These are phyloP conservation scores for Phytophthora pistaciae DNA, from an alignment of 352 stramenopile species.

Conservation along the genomic window DNA sequence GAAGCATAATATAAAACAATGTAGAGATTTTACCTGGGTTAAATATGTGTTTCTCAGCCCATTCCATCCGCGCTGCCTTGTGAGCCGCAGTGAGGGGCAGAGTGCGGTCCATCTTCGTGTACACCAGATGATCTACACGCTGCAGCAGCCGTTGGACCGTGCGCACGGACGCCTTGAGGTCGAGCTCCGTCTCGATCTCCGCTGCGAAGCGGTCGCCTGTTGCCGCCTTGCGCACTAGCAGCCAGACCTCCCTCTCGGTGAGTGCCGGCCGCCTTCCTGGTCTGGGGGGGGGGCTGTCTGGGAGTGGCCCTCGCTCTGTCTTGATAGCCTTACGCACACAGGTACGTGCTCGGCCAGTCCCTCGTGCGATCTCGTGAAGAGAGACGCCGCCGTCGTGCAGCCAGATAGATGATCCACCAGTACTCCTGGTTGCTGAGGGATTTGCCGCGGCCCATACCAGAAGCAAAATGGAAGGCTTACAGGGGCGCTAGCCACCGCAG, in stretches of 20 bases:
- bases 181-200: neutral
- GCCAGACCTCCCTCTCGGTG: neutral
- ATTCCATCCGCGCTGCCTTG: too few relatives aligned
- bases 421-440: neutral
- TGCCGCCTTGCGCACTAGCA: neutral
- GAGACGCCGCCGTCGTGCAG: neutral
- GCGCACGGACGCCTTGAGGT: neutral
- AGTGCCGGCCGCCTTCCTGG: neutral
- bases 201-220: neutral
- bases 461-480: too few relatives aligned
- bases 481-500: too few relatives aligned
- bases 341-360: neutral
- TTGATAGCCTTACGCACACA: neutral
- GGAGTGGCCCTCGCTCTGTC: neutral
- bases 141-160: neutral
- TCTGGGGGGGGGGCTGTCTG: neutral
- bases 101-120: slow-evolving; percentile 14
- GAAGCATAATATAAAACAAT: too few relatives aligned
- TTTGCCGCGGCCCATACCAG: neutral
- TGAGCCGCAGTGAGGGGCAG: neutral
- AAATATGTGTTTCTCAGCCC: too few relatives aligned
- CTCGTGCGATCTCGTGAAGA: neutral
- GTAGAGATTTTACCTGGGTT: too few relatives aligned
- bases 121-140: slow-evolving; percentile 9
- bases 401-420: too few relatives aligned